Conservation (phyloP, 768 basidiomycete species). For the Rhizopogon rudus region DNA sequence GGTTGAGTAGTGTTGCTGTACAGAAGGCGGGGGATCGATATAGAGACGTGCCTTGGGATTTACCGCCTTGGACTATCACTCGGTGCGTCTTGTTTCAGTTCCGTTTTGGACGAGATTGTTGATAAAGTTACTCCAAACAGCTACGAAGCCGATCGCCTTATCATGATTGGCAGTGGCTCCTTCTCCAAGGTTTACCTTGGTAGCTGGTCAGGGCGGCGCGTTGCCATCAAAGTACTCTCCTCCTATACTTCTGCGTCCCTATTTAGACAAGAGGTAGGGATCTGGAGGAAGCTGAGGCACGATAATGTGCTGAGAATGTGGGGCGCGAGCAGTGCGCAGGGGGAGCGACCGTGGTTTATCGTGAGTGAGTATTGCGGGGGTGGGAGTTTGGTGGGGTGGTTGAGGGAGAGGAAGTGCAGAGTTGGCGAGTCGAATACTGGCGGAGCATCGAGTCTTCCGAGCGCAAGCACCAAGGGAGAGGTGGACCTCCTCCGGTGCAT, state of each 20-base stretch:
- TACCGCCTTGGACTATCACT: slow-evolving; percentile 79
- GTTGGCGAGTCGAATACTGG: slow-evolving; percentile 1
- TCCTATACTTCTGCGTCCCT: slow-evolving; percentile 54
- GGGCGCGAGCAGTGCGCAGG: slow-evolving; percentile 10
- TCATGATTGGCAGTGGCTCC: slow-evolving; percentile 66
- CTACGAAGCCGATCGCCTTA: slow-evolving; percentile 71
- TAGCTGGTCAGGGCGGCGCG: slow-evolving; percentile 58
- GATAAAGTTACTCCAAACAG: slow-evolving; percentile 22
- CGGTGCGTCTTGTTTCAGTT: slow-evolving; percentile 28
- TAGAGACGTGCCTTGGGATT: slow-evolving; percentile 17
- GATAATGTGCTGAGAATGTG: slow-evolving; percentile 11
- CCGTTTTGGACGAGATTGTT: background rate
- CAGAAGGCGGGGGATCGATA: slow-evolving; percentile 7
- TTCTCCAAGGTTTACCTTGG: slow-evolving; percentile 81
- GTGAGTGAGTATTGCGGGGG: background rate
- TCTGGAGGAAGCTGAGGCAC: slow-evolving; percentile 8
- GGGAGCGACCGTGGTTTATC: slow-evolving; percentile 4
- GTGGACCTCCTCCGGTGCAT: slow-evolving; percentile 4
- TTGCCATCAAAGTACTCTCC: slow-evolving; percentile 71
- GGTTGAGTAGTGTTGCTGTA: slow-evolving; percentile 40
- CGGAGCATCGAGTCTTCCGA: background rate
- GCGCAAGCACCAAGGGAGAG: background rate
- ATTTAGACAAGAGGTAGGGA: slow-evolving; percentile 43
- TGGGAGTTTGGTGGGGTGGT: slow-evolving; percentile 29
- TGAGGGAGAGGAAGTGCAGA: slow-evolving; percentile 36